Percentiles rank a stretch among this genome's conserved stretches.
Evolutionary conservation across 2,329 filamentous ascomycete species (phyloP).

Genomic region (Ilyonectria sp.): DNA sequence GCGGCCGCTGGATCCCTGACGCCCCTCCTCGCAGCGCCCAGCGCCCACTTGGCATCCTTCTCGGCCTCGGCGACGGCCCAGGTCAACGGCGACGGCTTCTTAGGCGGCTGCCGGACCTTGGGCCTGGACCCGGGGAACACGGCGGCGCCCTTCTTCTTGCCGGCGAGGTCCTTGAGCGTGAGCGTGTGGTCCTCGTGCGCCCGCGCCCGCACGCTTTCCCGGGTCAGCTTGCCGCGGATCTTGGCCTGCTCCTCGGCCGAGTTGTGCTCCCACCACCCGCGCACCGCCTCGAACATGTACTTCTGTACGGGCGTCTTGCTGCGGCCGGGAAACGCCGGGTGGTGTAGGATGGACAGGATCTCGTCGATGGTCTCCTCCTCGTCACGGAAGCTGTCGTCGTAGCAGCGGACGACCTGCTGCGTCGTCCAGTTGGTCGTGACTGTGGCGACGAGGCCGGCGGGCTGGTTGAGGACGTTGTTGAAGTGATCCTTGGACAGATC

Average conservation of each 20-base stretch:
- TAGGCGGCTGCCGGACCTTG: slow-evolving; percentile 40
- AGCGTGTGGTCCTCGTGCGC: slow-evolving; percentile 50
- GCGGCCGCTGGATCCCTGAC: slow-evolving; percentile 36
- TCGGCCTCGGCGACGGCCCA: slow-evolving; percentile 42
- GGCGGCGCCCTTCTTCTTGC: slow-evolving; percentile 44
- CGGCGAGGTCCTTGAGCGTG: slow-evolving; percentile 43
- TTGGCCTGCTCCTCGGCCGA: slow-evolving; percentile 38
- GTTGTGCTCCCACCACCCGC: slow-evolving; percentile 78
- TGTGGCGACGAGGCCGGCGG: slow-evolving; percentile 47
- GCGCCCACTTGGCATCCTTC: slow-evolving; percentile 38
- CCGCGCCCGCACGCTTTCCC: slow-evolving; percentile 44
- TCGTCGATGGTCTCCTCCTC: slow-evolving; percentile 84
- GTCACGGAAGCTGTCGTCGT: slow-evolving; percentile 79
- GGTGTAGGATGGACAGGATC: slow-evolving; percentile 84
- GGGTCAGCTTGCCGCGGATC: slow-evolving; percentile 45
- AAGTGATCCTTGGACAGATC: slow-evolving; percentile 87
- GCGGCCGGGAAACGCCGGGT: slow-evolving; percentile 81
- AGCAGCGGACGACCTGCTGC: slow-evolving; percentile 57
- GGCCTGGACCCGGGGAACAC: slow-evolving; percentile 47
- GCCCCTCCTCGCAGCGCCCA: slow-evolving; percentile 35
- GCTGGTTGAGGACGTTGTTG: slow-evolving; percentile 72
- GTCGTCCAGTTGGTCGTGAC: slow-evolving; percentile 50
- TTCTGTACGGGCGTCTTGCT: slow-evolving; percentile 81
- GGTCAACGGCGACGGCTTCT: slow-evolving; percentile 41
- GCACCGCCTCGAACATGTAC: slow-evolving; percentile 86